Conservation (phyloP, 2,329 filamentous ascomycete species). For the Kalmusia sp. region DNA sequence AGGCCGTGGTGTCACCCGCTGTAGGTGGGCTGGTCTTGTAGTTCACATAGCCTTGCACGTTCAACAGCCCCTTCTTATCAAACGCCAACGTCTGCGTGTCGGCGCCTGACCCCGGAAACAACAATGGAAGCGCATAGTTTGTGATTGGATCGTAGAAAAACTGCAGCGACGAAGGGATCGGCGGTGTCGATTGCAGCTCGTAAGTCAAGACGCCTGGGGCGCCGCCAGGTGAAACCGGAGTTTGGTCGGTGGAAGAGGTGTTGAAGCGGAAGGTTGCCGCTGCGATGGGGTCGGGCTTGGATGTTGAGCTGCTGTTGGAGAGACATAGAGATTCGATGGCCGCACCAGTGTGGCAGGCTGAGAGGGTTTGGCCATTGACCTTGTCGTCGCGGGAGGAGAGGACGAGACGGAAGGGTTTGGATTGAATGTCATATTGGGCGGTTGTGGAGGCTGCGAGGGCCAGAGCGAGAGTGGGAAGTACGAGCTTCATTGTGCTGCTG, state of each 20-base stretch:
- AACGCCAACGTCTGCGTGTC: constrained; percentile 47
- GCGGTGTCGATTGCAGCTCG: constrained; percentile 47
- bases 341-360: constrained; percentile 57
- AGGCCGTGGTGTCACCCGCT: constrained; percentile 25
- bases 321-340: constrained; percentile 57
- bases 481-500: constrained; percentile 28
- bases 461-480: constrained; percentile 21
- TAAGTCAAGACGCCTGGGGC: constrained; percentile 49
- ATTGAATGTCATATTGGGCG: constrained; percentile 48
- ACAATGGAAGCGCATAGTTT: constrained; percentile 53
- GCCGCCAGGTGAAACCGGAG: constrained; percentile 22
- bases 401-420: constrained; percentile 54
- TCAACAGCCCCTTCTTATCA: constrained; percentile 47
- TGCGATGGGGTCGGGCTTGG: constrained; percentile 24
- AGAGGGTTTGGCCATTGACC: constrained; percentile 48
- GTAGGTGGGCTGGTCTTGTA: constrained; percentile 47
- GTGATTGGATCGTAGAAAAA: constrained; percentile 47
- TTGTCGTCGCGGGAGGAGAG: constrained; percentile 47
- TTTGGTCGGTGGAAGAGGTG: constrained; percentile 29
- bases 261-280: constrained; percentile 42
- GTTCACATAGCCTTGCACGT: constrained; percentile 49
- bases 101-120: constrained; percentile 38
- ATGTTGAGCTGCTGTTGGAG: constrained; percentile 23
- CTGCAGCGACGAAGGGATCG: constrained; percentile 43
- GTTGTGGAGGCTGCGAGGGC: constrained; percentile 30